These are phyloP conservation scores for Entophlyctis luteolus DNA, from an alignment of 192 early-diverging fungal genomes.

Conservation along the genomic window DNA sequence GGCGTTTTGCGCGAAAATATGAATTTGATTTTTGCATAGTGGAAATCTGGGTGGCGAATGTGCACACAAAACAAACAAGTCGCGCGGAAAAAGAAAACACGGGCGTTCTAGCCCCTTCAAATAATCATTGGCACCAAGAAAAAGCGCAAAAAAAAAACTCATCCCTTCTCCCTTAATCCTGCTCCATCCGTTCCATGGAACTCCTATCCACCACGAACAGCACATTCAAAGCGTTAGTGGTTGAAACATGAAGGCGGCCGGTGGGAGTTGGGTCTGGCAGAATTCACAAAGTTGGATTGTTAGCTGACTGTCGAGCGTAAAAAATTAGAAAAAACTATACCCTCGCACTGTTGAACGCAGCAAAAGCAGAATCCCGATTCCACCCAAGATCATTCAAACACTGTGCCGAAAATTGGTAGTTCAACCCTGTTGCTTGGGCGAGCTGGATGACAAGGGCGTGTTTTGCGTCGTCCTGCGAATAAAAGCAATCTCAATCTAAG, in stretches of 20 bases:
- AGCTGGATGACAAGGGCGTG: conserved; percentile 30
- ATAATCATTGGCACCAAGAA: too few species aligned
- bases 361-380: conserved; percentile 24
- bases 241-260: conserved; percentile 3
- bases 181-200: too few species aligned
- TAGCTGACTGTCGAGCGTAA: neutral
- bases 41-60: too few species aligned
- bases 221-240: too few species aligned
- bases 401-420: conserved; percentile 33
- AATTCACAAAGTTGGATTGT: neutral
- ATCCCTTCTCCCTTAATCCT: too few species aligned
- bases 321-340: conserved; percentile 1
- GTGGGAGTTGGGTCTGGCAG: conserved; percentile 9
- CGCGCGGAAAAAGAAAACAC: too few species aligned
- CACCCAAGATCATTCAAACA: conserved; percentile 38
- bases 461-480: conserved; percentile 30
- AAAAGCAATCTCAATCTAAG: neutral
- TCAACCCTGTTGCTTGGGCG: conserved; percentile 32
- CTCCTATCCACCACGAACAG: too few species aligned
- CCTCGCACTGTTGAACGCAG: conserved; percentile 32
- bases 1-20: too few species aligned
- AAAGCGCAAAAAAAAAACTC: too few species aligned
- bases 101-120: too few species aligned
- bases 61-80: too few species aligned
- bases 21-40: too few species aligned